These are phyloP conservation scores for Meripilus lineatus DNA, from an alignment of 1,284 basidiomycete species.

Conservation along the genomic window DNA sequence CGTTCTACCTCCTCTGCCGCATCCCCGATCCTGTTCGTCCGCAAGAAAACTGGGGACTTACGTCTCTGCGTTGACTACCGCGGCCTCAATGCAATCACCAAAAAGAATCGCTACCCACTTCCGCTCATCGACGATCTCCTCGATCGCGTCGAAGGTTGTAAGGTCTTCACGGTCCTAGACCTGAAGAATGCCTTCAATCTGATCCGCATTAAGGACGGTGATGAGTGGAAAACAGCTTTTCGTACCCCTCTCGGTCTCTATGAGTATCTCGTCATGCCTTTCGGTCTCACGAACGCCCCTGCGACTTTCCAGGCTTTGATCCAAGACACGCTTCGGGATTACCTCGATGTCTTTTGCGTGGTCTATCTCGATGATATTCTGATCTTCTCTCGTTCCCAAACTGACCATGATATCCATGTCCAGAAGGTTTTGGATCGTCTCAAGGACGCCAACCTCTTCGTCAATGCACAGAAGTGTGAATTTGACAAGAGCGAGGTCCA, in stretches of 20 bases:
- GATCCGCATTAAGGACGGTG: constrained; percentile 15
- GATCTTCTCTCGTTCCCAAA: constrained; percentile 14
- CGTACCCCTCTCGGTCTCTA: constrained; percentile 18
- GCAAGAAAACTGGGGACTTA: constrained; percentile 35
- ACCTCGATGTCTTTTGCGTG: constrained; percentile 14
- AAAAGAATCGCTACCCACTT: constrained; percentile 30
- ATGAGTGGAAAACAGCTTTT: constrained; percentile 18
- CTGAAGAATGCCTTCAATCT: constrained; percentile 21
- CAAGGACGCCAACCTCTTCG: constrained; percentile 21
- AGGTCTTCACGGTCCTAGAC: constrained; percentile 31
- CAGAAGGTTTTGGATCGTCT: constrained; percentile 26
- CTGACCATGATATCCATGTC: constrained; percentile 20
- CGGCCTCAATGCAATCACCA: constrained; percentile 21
- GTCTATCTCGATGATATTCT: constrained; percentile 27
- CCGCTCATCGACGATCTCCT: constrained; percentile 30
- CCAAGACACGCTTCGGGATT: constrained; percentile 21
- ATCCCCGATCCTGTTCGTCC: constrained; percentile 33
- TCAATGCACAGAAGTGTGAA: constrained; percentile 33
- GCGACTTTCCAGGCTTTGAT: constrained; percentile 22
- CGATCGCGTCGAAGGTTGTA: constrained; percentile 21
- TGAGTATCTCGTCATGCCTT: constrained; percentile 29
- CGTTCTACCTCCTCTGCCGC: constrained; percentile 23
- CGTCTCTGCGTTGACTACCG: constrained; percentile 28
- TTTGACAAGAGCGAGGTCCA: constrained; percentile 28
- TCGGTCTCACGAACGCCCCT: constrained; percentile 29